Evolutionary conservation across 148 eudicot species (phyloP).

Genomic region (Tetragonia tetragonoides): DNA sequence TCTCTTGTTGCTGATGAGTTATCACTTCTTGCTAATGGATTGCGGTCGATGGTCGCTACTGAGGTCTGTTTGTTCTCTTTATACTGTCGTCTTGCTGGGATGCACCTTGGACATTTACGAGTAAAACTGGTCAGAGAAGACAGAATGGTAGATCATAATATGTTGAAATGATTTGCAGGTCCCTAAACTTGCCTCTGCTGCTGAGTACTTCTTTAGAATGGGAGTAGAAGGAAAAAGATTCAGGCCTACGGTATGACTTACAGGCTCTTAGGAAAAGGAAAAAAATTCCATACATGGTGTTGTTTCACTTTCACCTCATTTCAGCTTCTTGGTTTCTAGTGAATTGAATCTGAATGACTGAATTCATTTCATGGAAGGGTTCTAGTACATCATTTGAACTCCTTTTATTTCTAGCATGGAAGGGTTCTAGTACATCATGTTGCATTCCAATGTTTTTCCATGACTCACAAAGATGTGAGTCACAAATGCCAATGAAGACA

Average conservation of each 20-base stretch:
- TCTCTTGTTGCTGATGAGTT: slow-evolving; percentile 86
- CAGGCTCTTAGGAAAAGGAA: neutral
- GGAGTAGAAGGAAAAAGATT: slow-evolving; percentile 95
- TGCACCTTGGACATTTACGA: neutral
- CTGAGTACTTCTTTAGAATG: slow-evolving; percentile 83
- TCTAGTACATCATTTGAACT: neutral
- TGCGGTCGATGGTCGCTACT: slow-evolving; percentile 82
- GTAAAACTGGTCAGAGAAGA: neutral
- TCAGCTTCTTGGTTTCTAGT: neutral
- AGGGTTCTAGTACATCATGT: neutral
- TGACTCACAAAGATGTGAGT: no score
- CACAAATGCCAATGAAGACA: no score
- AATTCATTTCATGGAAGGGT: no score
- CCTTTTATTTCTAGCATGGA: neutral
- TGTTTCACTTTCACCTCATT: neutral
- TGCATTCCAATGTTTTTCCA: neutral
- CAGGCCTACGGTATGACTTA: slow-evolving; percentile 71
- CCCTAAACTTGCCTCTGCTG: slow-evolving; percentile 90
- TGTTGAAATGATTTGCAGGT: slow-evolving; percentile 46
- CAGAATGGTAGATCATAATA: slow-evolving; percentile 5
- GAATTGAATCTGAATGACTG: neutral
- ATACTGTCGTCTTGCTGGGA: neutral
- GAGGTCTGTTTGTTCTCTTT: slow-evolving; percentile 45
- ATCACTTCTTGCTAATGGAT: slow-evolving; percentile 58
- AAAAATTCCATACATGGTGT: neutral